Evolutionary conservation across 1,139 yeast genomes (phyloP).

Genomic region (Sugiyamaella grinbergsii): DNA sequence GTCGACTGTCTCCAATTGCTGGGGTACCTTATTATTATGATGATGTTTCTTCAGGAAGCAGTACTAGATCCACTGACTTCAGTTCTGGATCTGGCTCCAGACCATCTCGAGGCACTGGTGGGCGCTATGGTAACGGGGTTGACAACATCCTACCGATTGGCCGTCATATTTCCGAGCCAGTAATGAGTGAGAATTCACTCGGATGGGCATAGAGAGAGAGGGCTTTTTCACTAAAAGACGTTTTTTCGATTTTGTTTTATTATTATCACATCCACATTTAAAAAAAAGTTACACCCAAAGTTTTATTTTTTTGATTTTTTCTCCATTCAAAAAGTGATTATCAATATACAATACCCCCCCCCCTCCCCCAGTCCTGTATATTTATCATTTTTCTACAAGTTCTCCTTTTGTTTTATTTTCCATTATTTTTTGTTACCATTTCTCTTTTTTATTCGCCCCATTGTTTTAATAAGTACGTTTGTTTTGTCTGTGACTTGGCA

Average conservation of each 20-base stretch:
- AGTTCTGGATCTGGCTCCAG: conserved; percentile 21
- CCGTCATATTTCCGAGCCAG: conserved; percentile 44
- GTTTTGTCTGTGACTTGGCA: conserved; percentile 20
- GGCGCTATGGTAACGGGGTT: conserved; percentile 27
- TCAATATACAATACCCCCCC: background rate
- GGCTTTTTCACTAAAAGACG: too few relatives aligned
- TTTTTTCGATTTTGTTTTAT: conserved; percentile 2
- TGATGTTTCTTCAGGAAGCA: conserved; percentile 25
- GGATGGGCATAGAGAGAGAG: conserved; percentile 47
- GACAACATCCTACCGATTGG: conserved; percentile 33
- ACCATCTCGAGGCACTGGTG: conserved; percentile 25
- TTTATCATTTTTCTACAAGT: background rate
- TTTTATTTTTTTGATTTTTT: background rate
- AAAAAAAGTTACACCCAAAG: conserved; percentile 10
- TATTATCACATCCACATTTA: conserved; percentile 2
- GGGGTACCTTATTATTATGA: conserved; percentile 25
- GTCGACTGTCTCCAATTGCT: conserved; percentile 11
- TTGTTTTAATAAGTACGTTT: conserved; percentile 19
- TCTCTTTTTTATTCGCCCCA: background rate
- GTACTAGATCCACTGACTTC: conserved; percentile 23
- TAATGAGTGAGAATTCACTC: conserved; percentile 46
- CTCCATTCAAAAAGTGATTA: background rate
- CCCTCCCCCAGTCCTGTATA: background rate
- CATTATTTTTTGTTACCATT: conserved; percentile 6
- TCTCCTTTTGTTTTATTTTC: background rate